Conservation (phyloP, 768 basidiomycete genomes). For the Mycena indigotica region DNA sequence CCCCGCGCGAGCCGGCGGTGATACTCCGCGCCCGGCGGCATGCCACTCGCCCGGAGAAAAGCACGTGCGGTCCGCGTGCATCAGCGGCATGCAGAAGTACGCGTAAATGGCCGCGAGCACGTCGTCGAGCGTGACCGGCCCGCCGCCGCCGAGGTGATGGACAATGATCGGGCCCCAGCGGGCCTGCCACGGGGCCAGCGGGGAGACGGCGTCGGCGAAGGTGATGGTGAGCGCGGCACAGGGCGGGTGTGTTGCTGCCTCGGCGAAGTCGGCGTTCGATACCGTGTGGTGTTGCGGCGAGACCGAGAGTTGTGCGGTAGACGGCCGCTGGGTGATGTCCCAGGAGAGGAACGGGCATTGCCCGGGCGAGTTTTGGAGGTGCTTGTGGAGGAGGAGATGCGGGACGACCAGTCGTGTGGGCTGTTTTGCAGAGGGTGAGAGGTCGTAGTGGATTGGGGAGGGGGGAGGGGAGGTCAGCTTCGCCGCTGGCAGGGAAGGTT, state of each 20-base stretch:
- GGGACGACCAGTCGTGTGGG: not conserved
- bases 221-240: not conserved
- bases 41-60: not conserved
- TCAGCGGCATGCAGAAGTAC: not conserved
- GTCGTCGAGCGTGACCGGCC: not conserved
- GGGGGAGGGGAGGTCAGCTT: no score
- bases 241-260: not conserved
- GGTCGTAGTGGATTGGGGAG: no score
- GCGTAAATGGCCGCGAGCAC: not conserved
- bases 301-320: not conserved
- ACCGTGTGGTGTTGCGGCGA: not conserved
- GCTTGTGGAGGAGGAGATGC: not conserved
- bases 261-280: not conserved
- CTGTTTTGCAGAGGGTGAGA: not conserved
- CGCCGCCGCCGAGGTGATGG: not conserved
- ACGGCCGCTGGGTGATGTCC: not conserved
- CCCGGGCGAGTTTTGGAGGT: not conserved
- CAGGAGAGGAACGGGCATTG: not conserved
- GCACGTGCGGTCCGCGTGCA: not conserved
- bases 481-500: no score
- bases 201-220: not conserved
- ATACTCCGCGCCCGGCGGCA: not conserved
- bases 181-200: not conserved
- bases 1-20: not conserved
- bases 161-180: not conserved